Base-by-base conservation (phyloP, 768 basidiomycete species). In the Suillus paluster region DNA sequence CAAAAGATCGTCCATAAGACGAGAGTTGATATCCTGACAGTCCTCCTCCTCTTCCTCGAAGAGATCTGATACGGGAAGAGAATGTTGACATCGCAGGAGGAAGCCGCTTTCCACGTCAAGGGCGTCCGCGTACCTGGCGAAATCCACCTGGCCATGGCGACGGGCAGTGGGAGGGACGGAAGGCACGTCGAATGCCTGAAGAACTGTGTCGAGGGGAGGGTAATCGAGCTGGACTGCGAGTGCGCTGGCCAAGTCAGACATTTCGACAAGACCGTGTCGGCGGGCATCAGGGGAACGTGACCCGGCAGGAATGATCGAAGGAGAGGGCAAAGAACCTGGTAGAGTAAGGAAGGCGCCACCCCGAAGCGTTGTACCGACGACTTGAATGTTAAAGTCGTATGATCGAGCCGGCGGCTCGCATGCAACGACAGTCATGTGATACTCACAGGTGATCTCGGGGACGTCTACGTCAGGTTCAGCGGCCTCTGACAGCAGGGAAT, bases 71-170 rank as follows among this genome's bases (percentile, higher is more conserved):
- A n/a, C 27, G 30, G 27, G 19, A 30, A 30, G 49, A 50, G 27
- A 30, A 50, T 27, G 27, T 27, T 30, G 19, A 30, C 30, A 50
- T 50, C 30, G 49, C 49, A 6, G n/a, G 19, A 27, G 49, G 27
- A n/a, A 30, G 19, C 19, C 30, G 19, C 19, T 50, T 50, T 50
- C 19, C 19, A 19, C 49, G 49, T n/a, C n/a, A 4, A 50, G 30
- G 19, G 11, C 30, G n/a, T 50, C 33, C 6, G 49, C 30, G 30
- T 33, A n/a, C 30, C 33, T 50, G 49, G 27, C 33, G 30, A 33
- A 50, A 50, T 50, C 33, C 49, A 34, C 49, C 19, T 50, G 49
- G 5, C 49, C 49, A 50, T 50, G 30, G 30, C 49, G 30, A 50
- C 30, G 49, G 27, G 30, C 33, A 33, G 33, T 33, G 49, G 30